Evolutionary conservation across 495 filamentous ascomycete genomes (phyloP).

Genomic region (Aspergillus asperescens): DNA sequence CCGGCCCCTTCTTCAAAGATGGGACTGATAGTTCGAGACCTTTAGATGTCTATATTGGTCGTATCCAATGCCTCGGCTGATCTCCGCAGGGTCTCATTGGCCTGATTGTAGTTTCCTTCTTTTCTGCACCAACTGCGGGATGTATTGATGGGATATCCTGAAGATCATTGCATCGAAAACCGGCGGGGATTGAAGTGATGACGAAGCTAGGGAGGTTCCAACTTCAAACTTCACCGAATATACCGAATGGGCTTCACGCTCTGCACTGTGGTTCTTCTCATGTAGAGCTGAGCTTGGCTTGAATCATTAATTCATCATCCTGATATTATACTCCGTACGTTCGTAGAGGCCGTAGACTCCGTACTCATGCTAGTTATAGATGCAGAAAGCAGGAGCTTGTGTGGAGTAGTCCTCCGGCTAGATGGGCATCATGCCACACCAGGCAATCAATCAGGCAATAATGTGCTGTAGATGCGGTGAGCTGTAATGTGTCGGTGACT

Average conservation of each 20-base stretch:
- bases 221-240: neutral
- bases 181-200: neutral
- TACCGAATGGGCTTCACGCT: neutral
- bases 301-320: neutral
- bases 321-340: too few relatives aligned
- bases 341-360: too few relatives aligned
- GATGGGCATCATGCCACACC: neutral
- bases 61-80: too few relatives aligned
- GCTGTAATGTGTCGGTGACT: neutral
- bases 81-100: neutral
- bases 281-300: neutral
- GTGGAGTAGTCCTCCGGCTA: too few relatives aligned
- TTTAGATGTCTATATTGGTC: neutral
- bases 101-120: neutral
- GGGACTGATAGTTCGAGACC: neutral
- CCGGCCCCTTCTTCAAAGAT: too few relatives aligned
- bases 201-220: neutral
- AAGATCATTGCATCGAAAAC: neutral
- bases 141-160: neutral
- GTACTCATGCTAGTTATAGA: too few relatives aligned
- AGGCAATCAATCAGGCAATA: slow-evolving; percentile 5
- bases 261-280: neutral
- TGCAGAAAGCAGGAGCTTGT: too few relatives aligned
- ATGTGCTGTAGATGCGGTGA: neutral
- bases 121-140: too few relatives aligned